Evolutionary conservation across 441 rosid species (phyloP).

Genomic region (Metrosideros polymorpha): DNA sequence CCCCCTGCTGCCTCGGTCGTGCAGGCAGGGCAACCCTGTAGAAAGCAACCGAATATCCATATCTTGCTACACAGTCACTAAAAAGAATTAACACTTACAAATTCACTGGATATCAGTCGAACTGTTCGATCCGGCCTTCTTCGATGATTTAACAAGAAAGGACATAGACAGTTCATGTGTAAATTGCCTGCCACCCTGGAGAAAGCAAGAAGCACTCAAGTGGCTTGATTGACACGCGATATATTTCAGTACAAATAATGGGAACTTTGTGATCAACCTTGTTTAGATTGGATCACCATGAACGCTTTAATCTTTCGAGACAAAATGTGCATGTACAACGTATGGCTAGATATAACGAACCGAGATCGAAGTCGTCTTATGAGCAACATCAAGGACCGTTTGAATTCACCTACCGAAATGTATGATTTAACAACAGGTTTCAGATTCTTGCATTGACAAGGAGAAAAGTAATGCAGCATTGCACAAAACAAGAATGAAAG

Average conservation of each 20-base stretch:
- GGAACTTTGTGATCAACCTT: not conserved
- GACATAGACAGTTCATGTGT: constrained; percentile 33
- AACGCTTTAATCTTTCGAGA: no score
- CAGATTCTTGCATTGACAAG: no score
- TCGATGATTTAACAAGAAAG: constrained; percentile 40
- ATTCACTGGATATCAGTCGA: constrained; percentile 20
- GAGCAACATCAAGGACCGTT: not conserved
- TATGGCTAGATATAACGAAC: no score
- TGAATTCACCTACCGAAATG: not conserved
- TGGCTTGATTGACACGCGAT: no score
- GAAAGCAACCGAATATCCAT: not conserved
- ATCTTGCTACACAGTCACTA: not conserved
- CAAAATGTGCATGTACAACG: no score
- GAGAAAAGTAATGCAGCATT: no score
- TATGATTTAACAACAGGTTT: not conserved
- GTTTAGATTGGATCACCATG: no score
- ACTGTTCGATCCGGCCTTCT: constrained; percentile 25
- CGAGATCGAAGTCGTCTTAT: not conserved
- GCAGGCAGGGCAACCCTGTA: no score
- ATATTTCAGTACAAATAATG: not conserved
- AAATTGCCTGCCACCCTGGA: constrained; percentile 34
- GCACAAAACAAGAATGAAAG: no score
- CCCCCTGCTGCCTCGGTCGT: no score
- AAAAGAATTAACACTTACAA: constrained; percentile 13
- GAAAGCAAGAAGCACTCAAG: not conserved